phyloP scores from a whole-genome alignment of 306 rosid genomes.

The Ceratonia siliqua region DNA sequence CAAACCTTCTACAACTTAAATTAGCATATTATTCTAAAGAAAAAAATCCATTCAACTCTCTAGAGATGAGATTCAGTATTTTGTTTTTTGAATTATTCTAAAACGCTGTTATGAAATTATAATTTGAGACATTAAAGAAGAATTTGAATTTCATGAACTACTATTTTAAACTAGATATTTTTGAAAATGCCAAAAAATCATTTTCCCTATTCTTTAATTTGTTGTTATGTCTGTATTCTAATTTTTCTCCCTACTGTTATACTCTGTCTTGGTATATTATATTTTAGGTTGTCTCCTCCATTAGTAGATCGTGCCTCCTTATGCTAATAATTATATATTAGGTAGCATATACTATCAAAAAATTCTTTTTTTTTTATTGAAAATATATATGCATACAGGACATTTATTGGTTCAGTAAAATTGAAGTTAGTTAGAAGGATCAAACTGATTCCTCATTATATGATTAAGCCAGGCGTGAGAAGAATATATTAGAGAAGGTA shows the following conservation, averaged over 20 bases:
- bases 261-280: neutral
- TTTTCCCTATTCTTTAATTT: no score
- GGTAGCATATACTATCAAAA: neutral
- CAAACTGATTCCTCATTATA: neutral
- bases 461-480: slow-evolving; percentile 18
- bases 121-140: no score
- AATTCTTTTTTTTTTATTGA: neutral
- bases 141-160: no score
- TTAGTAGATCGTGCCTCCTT: neutral
- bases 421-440: neutral
- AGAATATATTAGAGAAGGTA: slow-evolving; percentile 25
- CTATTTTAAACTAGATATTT: no score
- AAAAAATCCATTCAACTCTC: no score
- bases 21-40: neutral
- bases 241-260: neutral
- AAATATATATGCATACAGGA: neutral
- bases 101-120: no score
- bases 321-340: neutral
- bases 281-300: no score
- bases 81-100: no score
- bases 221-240: no score
- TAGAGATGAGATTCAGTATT: no score
- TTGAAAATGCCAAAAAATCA: no score
- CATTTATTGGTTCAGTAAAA: neutral
- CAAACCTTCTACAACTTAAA: slow-evolving; percentile 17